These are phyloP conservation scores for Trypanosoma lewisi DNA, from an alignment of 208 protist genomes.

Conservation along the genomic window DNA sequence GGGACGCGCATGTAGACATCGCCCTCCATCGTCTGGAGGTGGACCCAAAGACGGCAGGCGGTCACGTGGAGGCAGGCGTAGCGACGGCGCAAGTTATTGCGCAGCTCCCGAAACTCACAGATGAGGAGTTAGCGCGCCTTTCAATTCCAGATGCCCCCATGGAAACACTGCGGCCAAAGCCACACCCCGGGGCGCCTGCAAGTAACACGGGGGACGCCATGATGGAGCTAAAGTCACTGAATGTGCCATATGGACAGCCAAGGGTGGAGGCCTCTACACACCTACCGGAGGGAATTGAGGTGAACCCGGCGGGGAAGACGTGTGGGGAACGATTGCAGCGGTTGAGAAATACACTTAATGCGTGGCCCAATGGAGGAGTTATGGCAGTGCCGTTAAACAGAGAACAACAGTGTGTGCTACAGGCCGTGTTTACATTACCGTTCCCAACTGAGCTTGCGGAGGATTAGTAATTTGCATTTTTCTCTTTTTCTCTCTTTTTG, in stretches of 20 bases:
- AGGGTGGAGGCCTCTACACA: slow-evolving; percentile 1
- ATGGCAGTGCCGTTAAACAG: slow-evolving; percentile 32
- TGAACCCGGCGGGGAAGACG: slow-evolving; percentile 48
- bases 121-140: slow-evolving; percentile 54
- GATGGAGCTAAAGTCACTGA: slow-evolving; percentile 45
- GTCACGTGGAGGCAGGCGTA: no score
- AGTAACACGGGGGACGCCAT: slow-evolving; percentile 28
- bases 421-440: slow-evolving; percentile 50
- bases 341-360: slow-evolving; percentile 46
- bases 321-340: slow-evolving; percentile 47
- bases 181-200: neutral
- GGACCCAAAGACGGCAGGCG: no score
- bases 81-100: slow-evolving; percentile 22
- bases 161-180: slow-evolving; percentile 18
- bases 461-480: neutral
- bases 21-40: slow-evolving; percentile 41
- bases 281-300: slow-evolving; percentile 46
- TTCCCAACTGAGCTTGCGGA: slow-evolving; percentile 50
- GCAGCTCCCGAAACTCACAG: slow-evolving; percentile 44
- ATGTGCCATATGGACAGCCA: slow-evolving; percentile 38
- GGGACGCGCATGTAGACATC: slow-evolving; percentile 72
- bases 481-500: no score
- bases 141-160: slow-evolving; percentile 51
- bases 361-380: slow-evolving; percentile 54
- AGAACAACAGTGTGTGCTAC: slow-evolving; percentile 41